Conservation (phyloP, 78 protist genomes). For the Capsaspora owczarzaki region DNA sequence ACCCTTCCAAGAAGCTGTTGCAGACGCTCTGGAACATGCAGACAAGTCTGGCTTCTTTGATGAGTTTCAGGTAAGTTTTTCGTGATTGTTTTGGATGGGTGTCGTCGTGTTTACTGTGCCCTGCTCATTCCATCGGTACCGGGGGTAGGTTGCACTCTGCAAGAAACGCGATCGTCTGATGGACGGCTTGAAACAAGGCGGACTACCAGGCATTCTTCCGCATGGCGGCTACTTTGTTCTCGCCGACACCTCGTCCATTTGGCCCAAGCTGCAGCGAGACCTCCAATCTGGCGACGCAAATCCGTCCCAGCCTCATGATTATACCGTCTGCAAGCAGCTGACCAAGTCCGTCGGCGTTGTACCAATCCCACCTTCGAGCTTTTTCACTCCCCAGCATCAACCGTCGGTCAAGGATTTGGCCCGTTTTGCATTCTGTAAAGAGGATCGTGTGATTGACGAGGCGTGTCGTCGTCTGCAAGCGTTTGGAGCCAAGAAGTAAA, state of each 20-base stretch:
- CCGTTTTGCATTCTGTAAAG: conserved; percentile 38
- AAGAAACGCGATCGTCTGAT: conserved; percentile 22
- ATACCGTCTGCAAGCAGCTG: conserved; percentile 35
- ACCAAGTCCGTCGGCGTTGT: conserved; percentile 57
- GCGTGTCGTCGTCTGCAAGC: no score
- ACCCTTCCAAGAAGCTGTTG: background rate
- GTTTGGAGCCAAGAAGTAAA: no score
- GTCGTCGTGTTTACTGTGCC: no score
- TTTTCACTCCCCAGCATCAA: conserved; percentile 40
- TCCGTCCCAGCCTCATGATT: background rate
- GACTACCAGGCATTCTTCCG: conserved; percentile 37
- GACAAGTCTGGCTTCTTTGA: background rate
- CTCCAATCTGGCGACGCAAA: background rate
- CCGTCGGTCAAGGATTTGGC: background rate
- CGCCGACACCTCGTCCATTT: conserved; percentile 32
- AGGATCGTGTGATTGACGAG: background rate
- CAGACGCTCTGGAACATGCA: background rate
- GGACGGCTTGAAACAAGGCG: conserved; percentile 21
- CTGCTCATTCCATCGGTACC: background rate
- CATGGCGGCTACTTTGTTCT: conserved; percentile 43
- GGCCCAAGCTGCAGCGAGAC: background rate
- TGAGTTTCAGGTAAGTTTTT: background rate
- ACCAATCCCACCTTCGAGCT: conserved; percentile 60
- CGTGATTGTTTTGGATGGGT: no score
- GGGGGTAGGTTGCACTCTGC: no score